Evolutionary conservation across 176 grass and related monocot species (phyloP).

Genomic region (Phoenix dactylifera): DNA sequence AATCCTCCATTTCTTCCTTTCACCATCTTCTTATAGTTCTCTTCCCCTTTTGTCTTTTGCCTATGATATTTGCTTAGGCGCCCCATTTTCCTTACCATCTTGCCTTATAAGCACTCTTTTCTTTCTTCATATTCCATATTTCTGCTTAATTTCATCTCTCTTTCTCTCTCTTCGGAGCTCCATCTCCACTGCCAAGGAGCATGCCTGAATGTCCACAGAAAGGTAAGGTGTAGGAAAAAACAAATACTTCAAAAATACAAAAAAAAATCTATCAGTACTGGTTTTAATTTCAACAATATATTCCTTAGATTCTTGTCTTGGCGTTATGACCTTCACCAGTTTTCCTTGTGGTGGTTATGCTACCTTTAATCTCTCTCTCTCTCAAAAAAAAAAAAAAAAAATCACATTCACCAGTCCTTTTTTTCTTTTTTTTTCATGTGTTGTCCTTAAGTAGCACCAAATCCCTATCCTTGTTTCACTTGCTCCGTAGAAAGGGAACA

Average conservation of each 20-base stretch:
- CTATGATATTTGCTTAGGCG: slow-evolving; percentile 41
- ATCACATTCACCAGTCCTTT: no score
- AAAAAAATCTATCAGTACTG: no score
- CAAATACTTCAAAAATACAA: no score
- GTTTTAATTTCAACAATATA: no score
- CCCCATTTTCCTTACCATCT: slow-evolving; percentile 53
- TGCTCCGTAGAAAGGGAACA: no score
- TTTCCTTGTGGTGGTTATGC: no score
- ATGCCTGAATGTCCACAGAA: slow-evolving; percentile 89
- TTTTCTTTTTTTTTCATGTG: background rate
- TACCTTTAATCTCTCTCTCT: no score
- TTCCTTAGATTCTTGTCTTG: no score
- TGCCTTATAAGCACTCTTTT: slow-evolving; percentile 85
- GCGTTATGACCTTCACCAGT: no score
- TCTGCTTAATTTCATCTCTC: slow-evolving; percentile 36
- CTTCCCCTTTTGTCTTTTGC: slow-evolving; percentile 27
- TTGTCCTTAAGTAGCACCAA: no score
- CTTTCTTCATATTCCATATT: slow-evolving; percentile 29
- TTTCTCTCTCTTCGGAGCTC: background rate
- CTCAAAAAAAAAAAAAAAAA: no score
- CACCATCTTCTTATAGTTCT: background rate
- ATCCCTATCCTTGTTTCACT: no score
- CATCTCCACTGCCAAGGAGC: slow-evolving; percentile 29
- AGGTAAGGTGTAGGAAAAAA: slow-evolving; percentile 29
- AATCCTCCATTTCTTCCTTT: slow-evolving; percentile 21